These are phyloP conservation scores for Boletales sp. DNA, from an alignment of 768 basidiomycete genomes.

Conservation along the genomic window DNA sequence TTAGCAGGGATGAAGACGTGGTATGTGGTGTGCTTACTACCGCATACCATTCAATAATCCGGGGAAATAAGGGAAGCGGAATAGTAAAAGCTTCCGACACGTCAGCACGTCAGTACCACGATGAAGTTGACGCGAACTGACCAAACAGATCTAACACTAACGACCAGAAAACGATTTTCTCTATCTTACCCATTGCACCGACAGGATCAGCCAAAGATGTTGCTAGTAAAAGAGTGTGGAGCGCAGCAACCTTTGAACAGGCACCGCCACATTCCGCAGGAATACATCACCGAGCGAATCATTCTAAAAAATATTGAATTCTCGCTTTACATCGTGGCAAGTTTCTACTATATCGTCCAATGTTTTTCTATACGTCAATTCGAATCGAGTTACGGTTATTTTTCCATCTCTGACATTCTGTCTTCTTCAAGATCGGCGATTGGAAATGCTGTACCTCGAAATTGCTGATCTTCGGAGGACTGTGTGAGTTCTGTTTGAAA, in stretches of 20 bases:
- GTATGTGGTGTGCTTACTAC: constrained; percentile 40
- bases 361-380: background rate
- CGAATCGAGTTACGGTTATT: background rate
- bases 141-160: constrained; percentile 86
- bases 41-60: constrained; percentile 93
- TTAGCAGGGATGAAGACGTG: background rate
- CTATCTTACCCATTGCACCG: constrained; percentile 56
- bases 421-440: constrained; percentile 22
- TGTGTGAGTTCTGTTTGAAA: constrained; percentile 79
- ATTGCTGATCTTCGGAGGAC: constrained; percentile 79
- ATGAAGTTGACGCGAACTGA: constrained; percentile 24
- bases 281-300: background rate
- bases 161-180: constrained; percentile 84
- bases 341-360: background rate
- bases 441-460: constrained; percentile 47
- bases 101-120: constrained; percentile 7
- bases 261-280: background rate
- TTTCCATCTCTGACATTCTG: constrained; percentile 3
- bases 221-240: background rate
- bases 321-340: background rate
- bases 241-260: background rate
- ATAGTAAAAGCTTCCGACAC: constrained; percentile 75
- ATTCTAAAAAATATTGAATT: too few species aligned
- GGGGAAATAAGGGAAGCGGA: constrained; percentile 95
- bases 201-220: too few species aligned